These are phyloP conservation scores for Fusarium tanahbumbuense DNA, from an alignment of 2,329 filamentous ascomycete species.

Conservation along the genomic window DNA sequence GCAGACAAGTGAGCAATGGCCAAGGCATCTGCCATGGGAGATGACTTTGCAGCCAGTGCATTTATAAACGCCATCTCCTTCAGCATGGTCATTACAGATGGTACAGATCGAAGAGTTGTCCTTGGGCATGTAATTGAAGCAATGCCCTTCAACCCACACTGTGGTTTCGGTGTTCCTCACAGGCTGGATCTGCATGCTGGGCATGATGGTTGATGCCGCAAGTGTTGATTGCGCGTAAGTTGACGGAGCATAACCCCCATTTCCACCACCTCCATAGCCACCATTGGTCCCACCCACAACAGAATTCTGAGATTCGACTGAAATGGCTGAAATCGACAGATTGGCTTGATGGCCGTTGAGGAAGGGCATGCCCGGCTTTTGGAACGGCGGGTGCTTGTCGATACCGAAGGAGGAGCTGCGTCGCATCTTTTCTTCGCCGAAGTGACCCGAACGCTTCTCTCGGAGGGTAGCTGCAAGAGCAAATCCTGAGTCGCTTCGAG, in stretches of 20 bases:
- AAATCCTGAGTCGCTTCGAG: conserved; percentile 91
- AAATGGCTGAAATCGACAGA: conserved; percentile 69
- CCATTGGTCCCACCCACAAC: conserved; percentile 59
- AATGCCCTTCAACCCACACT: conserved; percentile 88
- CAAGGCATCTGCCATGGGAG: conserved; percentile 70
- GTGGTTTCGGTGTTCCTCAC: conserved; percentile 82
- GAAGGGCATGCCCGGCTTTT: conserved; percentile 80
- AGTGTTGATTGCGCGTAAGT: conserved; percentile 88
- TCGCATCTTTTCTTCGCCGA: conserved; percentile 80
- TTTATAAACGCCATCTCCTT: conserved; percentile 78
- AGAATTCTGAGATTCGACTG: conserved; percentile 75
- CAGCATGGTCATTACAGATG: conserved; percentile 80
- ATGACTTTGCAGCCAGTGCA: conserved; percentile 73
- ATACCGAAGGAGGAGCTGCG: conserved; percentile 94
- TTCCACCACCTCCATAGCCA: conserved; percentile 48
- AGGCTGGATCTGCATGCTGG: conserved; percentile 82
- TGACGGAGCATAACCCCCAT: conserved; percentile 78
- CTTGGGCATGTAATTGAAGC: conserved; percentile 72
- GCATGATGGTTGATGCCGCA: conserved; percentile 88
- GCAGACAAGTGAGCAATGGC: conserved; percentile 72
- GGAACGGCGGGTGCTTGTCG: conserved; percentile 74
- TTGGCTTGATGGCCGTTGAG: conserved; percentile 72
- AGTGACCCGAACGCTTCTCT: conserved; percentile 95
- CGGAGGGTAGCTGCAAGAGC: conserved; percentile 85
- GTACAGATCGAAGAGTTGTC: conserved; percentile 74